Evolutionary conservation across 129 eudicot genomes (phyloP), one percentile per base, ranked within the genome.

Genomic region (Centaurea solstitialis): DNA sequence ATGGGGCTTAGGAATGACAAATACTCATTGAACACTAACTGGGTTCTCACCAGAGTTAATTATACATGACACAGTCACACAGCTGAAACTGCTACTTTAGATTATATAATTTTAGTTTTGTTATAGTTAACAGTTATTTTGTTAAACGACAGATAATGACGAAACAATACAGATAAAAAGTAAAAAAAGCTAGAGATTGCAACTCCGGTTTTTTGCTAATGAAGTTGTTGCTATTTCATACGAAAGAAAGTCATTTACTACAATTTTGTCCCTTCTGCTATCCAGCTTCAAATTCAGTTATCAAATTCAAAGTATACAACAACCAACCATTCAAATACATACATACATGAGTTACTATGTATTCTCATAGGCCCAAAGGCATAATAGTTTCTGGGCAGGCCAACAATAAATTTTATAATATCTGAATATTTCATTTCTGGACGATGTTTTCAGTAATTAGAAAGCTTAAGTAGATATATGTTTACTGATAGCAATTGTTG

Each of bases 1-100:
- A 38, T 57, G 13, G 23, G 17, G 7, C 68, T 69, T 85, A 39
- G 85, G 43, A 62, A 62, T 77, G 73, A 5, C 24, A 61, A 20
- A 69, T 5, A 7, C 8, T 64, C 21, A 22, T 47, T 77, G 9
- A 61, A 73, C 40, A 20, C 73, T 72, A 77, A 70, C 41, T 17
- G 35, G n/a, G 33, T 47, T 71, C 47, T 40, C 78, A 82, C 45
- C 8, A 21, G 2, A 13, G 47, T 53, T 30, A 64, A 62, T 6
- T 57, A 57, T 39, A 45, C n/a, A n/a, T n/a, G n/a, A n/a, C n/a
- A n/a, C n/a, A n/a, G n/a, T 28, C 65, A 35, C 13, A 40, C 3
- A 78, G 79, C 15, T 23, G n/a, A 50, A 24, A 74, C 10, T 45
- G 43, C 12, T 74, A 5, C 73, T 38, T 37, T 76, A 66, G 17